Percentiles rank a stretch among this genome's conserved stretches.
Evolutionary conservation across 2,329 filamentous ascomycete genomes (phyloP).

Genomic region (Nannizziopsis barbatae): DNA sequence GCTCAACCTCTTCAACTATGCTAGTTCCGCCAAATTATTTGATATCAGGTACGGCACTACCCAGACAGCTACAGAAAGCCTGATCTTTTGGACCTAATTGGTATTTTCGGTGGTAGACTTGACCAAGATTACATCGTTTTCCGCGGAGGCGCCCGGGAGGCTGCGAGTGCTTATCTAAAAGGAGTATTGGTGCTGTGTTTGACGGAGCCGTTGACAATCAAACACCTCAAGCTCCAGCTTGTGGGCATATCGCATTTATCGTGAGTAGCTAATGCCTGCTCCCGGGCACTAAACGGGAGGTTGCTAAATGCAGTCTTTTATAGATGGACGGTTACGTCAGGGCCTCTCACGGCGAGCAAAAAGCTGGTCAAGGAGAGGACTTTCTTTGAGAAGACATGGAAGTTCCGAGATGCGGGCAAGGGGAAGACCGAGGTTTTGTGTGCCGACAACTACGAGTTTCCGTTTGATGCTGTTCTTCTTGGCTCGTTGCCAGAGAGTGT

Average conservation of each 20-base stretch:
- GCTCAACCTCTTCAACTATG: slow-evolving; percentile 37
- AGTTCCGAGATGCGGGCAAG: slow-evolving; percentile 48
- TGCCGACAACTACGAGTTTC: slow-evolving; percentile 73
- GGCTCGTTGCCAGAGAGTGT: slow-evolving; percentile 68
- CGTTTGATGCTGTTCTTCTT: slow-evolving; percentile 63
- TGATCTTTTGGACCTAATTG: no score
- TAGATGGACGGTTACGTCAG: slow-evolving; percentile 19
- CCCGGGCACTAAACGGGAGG: background rate
- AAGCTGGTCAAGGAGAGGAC: slow-evolving; percentile 34
- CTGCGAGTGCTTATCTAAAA: slow-evolving; percentile 61
- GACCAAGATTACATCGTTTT: slow-evolving; percentile 72
- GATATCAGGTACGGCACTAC: slow-evolving; percentile 33
- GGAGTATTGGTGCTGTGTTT: slow-evolving; percentile 65
- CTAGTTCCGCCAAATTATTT: slow-evolving; percentile 40
- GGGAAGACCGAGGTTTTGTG: slow-evolving; percentile 47
- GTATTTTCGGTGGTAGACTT: slow-evolving; percentile 36
- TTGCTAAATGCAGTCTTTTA: background rate
- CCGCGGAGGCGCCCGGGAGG: slow-evolving; percentile 62
- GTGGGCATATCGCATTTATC: slow-evolving; percentile 58
- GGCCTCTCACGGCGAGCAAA: slow-evolving; percentile 27
- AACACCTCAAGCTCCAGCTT: slow-evolving; percentile 61
- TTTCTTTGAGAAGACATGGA: slow-evolving; percentile 61
- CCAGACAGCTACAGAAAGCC: background rate
- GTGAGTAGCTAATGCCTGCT: slow-evolving; percentile 40
- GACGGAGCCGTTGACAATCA: slow-evolving; percentile 55